These are phyloP conservation scores for Veloporphyrellus conicus DNA, from an alignment of 1,284 basidiomycete species.

Conservation along the genomic window DNA sequence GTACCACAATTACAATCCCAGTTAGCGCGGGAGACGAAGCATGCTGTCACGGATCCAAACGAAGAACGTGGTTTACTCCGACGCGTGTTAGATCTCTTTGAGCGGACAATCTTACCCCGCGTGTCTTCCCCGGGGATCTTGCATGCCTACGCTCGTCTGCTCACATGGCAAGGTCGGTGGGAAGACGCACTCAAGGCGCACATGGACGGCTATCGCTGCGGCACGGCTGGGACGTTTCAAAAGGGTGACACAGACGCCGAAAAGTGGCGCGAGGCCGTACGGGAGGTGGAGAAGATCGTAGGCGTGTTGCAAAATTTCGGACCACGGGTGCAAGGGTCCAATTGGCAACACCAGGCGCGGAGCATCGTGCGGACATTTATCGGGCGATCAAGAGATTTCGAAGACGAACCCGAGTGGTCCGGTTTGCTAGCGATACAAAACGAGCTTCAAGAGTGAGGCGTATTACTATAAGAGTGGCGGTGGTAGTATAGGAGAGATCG, in stretches of 20 bases:
- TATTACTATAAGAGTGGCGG: conserved; percentile 10
- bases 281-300: conserved; percentile 78
- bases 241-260: conserved; percentile 60
- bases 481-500: conserved; percentile 14
- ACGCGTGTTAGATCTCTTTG: conserved; percentile 69
- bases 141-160: conserved; percentile 74
- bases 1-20: neutral
- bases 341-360: conserved; percentile 83
- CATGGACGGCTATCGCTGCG: conserved; percentile 77
- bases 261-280: conserved; percentile 70
- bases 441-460: conserved; percentile 41
- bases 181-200: conserved; percentile 76
- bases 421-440: conserved; percentile 59
- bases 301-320: conserved; percentile 82
- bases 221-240: conserved; percentile 65
- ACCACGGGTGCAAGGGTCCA: conserved; percentile 55
- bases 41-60: conserved; percentile 45
- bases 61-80: conserved; percentile 62
- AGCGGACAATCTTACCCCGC: conserved; percentile 72
- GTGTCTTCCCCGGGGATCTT: conserved; percentile 76
- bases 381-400: conserved; percentile 77
- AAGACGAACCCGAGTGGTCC: conserved; percentile 82
- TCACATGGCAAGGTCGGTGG: conserved; percentile 69
- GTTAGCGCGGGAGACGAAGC: conserved; percentile 6
- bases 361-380: conserved; percentile 88